Percentiles rank a stretch among this genome's conserved stretches.
Conservation (phyloP, 1,284 basidiomycete species). For the Apiotrichum gracile region DNA sequence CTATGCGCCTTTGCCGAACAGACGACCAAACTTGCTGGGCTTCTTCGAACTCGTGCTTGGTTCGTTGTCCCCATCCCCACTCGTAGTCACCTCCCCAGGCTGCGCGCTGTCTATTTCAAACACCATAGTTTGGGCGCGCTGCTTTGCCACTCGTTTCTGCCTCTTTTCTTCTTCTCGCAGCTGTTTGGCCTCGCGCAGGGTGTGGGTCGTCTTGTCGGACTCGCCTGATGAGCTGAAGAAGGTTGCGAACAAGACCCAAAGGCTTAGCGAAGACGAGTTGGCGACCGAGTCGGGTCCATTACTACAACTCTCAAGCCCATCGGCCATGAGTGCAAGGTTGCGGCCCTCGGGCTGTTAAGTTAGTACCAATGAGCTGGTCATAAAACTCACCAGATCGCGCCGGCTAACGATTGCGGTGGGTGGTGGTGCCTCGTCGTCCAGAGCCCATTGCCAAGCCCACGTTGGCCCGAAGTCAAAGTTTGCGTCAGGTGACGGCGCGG, state of each 20-base stretch:
- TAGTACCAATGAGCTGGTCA: neutral
- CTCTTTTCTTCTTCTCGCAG: neutral
- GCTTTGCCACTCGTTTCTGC: neutral
- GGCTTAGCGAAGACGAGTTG: constrained; percentile 10
- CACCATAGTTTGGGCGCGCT: too few species aligned
- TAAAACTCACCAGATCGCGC: constrained; percentile 41
- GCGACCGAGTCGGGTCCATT: constrained; percentile 43
- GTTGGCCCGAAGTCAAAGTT: neutral
- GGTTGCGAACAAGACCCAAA: constrained; percentile 8
- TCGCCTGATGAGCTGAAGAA: neutral
- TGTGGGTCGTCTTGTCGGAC: neutral
- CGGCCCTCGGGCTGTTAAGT: constrained; percentile 37
- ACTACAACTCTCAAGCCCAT: too few species aligned
- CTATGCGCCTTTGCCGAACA: too few species aligned
- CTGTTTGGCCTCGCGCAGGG: constrained; percentile 1
- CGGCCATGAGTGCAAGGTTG: constrained; percentile 39
- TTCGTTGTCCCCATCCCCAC: too few species aligned
- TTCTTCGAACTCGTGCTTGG: neutral
- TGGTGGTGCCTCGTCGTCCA: constrained; percentile 46
- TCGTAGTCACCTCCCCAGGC: too few species aligned
- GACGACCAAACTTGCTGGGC: neutral
- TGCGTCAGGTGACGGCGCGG: too few species aligned
- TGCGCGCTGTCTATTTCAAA: too few species aligned
- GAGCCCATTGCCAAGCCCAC: constrained; percentile 44
- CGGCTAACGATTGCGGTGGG: constrained; percentile 44